Base-by-base conservation (phyloP, 441 rosid genomes). In the Pelargonium fulgidum region DNA sequence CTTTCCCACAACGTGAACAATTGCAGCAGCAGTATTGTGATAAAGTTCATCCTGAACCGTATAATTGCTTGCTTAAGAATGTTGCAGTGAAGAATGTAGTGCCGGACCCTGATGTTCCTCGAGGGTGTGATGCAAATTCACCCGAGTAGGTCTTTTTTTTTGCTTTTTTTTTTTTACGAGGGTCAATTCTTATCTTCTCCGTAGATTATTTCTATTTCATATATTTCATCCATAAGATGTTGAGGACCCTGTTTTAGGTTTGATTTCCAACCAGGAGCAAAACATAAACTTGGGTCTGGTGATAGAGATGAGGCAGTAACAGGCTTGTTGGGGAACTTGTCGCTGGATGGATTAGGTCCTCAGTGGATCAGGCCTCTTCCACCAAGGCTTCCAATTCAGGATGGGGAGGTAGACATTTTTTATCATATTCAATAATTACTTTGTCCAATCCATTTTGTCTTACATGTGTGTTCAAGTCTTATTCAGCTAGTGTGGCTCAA, bases 401-500 rank as follows among this genome's bases (percentile, higher is more conserved):
- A 82, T 74, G 85, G 89, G 20, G 98, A 93, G 96, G 98, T 89
- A 74, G 63, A 17, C 9, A 42, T n/a, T 71, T 62, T 48, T 71
- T 3, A 36, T 65, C 45, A 5, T 73, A 17, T 16, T 68, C 19
- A 72, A 70, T 62, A 65, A 58, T 64, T 56, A 33, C 22, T 9
- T 64, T 47, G 11, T 66, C 70, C 58, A 64, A 10, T 72, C 62
- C 52, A 47, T 14, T 63, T 29, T 74, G 70, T 73, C 22, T 62
- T 72, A 62, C 73, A 72, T n/a, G 16, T 11, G 44, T 39, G 50
- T 81, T 65, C 71, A 76, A 44, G 65, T 75, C 45, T 9, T 41
- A 59, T 81, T 62, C 91, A 93, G 99, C 83, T 93, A 56, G 84
- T 89, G 61, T 91, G 97, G 99, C 86, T 91, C 79, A 89, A 86